These are phyloP conservation scores for Rhynchosporium agropyri DNA, from an alignment of 2,329 filamentous ascomycete species.

Conservation along the genomic window DNA sequence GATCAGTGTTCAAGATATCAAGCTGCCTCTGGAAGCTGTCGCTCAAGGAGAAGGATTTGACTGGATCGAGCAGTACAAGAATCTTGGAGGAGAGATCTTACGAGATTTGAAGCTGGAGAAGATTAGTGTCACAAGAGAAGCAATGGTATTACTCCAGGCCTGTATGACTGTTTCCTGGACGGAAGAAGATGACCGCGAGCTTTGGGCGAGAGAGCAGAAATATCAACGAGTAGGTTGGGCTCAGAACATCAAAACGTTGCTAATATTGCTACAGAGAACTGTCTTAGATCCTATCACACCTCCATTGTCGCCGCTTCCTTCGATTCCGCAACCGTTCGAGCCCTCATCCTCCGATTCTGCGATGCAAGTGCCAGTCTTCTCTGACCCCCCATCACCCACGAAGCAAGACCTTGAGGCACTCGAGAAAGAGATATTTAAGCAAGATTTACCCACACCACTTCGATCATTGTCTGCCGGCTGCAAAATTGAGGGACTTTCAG, in stretches of 20 bases:
- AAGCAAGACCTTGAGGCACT: conserved; percentile 34
- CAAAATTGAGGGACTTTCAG: conserved; percentile 27
- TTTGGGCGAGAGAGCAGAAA: conserved; percentile 29
- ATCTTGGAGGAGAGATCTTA: conserved; percentile 28
- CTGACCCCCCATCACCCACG: conserved; percentile 34
- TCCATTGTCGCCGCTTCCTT: conserved; percentile 36
- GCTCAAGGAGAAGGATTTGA: conserved; percentile 36
- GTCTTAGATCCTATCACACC: conserved; percentile 39
- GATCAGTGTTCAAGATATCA: conserved; percentile 35
- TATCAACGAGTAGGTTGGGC: conserved; percentile 35
- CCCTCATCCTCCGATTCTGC: conserved; percentile 33
- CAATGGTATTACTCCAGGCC: conserved; percentile 32
- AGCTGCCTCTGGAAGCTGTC: conserved; percentile 39
- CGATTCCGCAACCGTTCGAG: conserved; percentile 29
- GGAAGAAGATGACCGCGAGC: conserved; percentile 29
- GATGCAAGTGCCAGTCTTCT: conserved; percentile 35
- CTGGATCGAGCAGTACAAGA: conserved; percentile 31
- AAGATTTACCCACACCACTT: conserved; percentile 37
- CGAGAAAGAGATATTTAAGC: conserved; percentile 38
- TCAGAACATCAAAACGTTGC: background rate
- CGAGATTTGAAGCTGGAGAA: conserved; percentile 38
- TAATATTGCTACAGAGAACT: conserved; percentile 28
- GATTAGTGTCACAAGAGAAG: conserved; percentile 35
- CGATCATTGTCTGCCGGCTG: background rate
- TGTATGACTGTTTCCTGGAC: conserved; percentile 32